A percentile compares a stretch with the other conserved stretches of the same genome.
phyloP scores from a whole-genome alignment of 495 filamentous ascomycete species.

The Parathielavia appendiculata region DNA sequence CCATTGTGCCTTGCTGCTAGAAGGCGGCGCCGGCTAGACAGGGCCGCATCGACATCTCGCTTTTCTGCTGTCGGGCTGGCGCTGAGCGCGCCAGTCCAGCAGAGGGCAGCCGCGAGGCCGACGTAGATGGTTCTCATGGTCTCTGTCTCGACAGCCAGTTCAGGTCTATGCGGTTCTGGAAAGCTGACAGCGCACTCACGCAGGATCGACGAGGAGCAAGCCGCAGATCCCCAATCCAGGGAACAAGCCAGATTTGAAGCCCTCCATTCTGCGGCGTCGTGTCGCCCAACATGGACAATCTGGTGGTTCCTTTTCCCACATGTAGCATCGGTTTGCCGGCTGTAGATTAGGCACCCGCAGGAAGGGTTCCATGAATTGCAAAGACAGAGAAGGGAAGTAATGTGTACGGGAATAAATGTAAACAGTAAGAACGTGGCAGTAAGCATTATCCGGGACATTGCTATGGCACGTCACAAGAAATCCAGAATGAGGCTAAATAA shows the following conservation, averaged over 20 bases:
- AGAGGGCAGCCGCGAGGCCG: constrained; percentile 23
- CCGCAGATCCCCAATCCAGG: constrained; percentile 1
- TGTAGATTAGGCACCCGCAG: constrained; percentile 21
- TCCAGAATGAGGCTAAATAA: constrained; percentile 32
- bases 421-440: constrained; percentile 9
- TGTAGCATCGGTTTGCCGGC: constrained; percentile 19
- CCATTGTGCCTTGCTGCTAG: not conserved
- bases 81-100: constrained; percentile 16
- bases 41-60: not conserved
- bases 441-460: constrained; percentile 31
- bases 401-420: constrained; percentile 10
- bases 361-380: constrained; percentile 9
- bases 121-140: constrained; percentile 27
- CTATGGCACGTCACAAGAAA: constrained; percentile 8
- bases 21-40: constrained; percentile 5
- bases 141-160: constrained; percentile 13
- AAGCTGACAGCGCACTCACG: not conserved
- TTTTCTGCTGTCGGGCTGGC: constrained; percentile 4
- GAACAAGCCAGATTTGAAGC: constrained; percentile 7
- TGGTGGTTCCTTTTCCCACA: not conserved
- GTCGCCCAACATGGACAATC: not conserved
- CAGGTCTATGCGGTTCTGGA: constrained; percentile 11
- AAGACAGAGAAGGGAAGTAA: not conserved
- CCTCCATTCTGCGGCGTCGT: not conserved
- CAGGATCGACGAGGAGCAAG: constrained; percentile 4